These are phyloP conservation scores for Bipolaris zeicola DNA, from an alignment of 2,329 filamentous ascomycete species.

Conservation along the genomic window DNA sequence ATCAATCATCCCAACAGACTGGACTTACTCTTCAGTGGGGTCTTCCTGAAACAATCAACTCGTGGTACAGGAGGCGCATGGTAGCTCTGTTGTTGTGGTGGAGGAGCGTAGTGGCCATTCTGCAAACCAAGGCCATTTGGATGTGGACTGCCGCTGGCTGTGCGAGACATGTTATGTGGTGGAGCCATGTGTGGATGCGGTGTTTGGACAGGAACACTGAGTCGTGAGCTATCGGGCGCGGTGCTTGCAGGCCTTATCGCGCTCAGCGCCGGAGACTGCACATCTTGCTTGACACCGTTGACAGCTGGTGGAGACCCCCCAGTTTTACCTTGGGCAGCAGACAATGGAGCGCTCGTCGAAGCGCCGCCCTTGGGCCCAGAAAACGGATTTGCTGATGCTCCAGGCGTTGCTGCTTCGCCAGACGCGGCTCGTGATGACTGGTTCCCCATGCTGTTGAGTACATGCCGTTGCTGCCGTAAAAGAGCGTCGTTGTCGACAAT, in stretches of 20 bases:
- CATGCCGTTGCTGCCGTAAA: slow-evolving; percentile 58
- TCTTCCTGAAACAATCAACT: slow-evolving; percentile 39
- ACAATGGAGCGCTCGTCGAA: slow-evolving; percentile 27
- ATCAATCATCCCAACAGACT: not conserved
- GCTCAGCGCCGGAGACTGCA: slow-evolving; percentile 53
- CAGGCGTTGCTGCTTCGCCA: slow-evolving; percentile 35
- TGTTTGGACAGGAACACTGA: slow-evolving; percentile 40
- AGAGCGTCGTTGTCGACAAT: slow-evolving; percentile 62
- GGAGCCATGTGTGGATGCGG: slow-evolving; percentile 49
- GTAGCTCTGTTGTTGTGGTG: slow-evolving; percentile 41
- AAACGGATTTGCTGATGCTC: slow-evolving; percentile 36
- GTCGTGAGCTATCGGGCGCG: slow-evolving; percentile 38
- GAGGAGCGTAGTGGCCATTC: slow-evolving; percentile 25
- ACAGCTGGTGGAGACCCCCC: slow-evolving; percentile 39
- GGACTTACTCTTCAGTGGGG: slow-evolving; percentile 55
- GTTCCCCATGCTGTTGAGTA: slow-evolving; percentile 55
- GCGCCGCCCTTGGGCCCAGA: slow-evolving; percentile 32
- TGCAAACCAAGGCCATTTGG: slow-evolving; percentile 43
- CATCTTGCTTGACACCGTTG: slow-evolving; percentile 49
- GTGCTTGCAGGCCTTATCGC: slow-evolving; percentile 46
- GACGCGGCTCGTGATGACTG: slow-evolving; percentile 35
- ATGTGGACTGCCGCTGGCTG: slow-evolving; percentile 51
- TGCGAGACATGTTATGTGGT: slow-evolving; percentile 43
- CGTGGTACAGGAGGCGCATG: slow-evolving; percentile 39
- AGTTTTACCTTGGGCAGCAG: slow-evolving; percentile 35